Percentiles rank a stretch among this genome's conserved stretches.
Evolutionary conservation across 768 basidiomycete genomes (phyloP).

Genomic region (Bullera alba): DNA sequence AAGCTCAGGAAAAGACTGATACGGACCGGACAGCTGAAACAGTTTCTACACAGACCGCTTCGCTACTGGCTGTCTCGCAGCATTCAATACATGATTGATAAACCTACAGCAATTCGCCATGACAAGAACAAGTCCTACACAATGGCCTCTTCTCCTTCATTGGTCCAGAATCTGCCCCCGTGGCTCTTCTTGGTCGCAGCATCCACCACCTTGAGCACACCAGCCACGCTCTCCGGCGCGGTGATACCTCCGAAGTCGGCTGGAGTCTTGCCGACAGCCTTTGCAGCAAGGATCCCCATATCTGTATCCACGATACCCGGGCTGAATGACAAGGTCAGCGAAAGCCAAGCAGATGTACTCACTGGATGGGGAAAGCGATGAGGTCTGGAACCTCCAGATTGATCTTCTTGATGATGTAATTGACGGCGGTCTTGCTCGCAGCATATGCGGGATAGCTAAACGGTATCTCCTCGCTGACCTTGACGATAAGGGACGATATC

Average conservation of each 20-base stretch:
- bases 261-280: not conserved
- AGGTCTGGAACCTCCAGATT: conserved; percentile 1
- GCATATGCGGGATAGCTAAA: not conserved
- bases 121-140: too few species aligned
- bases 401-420: conserved; percentile 11
- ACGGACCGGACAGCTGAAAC: too few species aligned
- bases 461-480: not conserved
- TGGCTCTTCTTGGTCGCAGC: conserved; percentile 3
- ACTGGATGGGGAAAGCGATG: conserved; percentile 4
- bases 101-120: too few species aligned
- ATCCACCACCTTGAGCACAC: conserved; percentile 7
- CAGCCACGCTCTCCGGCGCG: conserved; percentile 1
- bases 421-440: conserved; percentile 17
- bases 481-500: conserved; percentile 8
- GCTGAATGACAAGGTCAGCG: not conserved
- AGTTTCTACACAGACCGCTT: too few species aligned
- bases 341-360: not conserved
- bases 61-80: too few species aligned
- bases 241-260: conserved; percentile 1
- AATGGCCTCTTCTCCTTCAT: too few species aligned
- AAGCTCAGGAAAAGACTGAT: too few species aligned
- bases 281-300: not conserved
- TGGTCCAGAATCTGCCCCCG: conserved; percentile 4
- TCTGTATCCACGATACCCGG: not conserved
- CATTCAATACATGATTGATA: too few species aligned